Evolutionary conservation across 768 basidiomycete genomes (phyloP).

Genomic region (Lactarius trivialis): DNA sequence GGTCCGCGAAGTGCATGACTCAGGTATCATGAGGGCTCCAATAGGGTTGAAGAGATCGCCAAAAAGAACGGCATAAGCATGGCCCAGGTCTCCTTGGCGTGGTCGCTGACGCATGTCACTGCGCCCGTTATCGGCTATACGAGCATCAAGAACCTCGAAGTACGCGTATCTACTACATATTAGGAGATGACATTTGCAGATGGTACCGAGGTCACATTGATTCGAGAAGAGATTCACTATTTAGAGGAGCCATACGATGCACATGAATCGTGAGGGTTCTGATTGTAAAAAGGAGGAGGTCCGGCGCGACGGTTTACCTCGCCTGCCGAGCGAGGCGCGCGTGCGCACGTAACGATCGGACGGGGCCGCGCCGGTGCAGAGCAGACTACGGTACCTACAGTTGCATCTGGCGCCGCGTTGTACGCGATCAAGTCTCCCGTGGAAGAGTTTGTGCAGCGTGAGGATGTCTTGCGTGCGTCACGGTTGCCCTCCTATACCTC

Average conservation of each 20-base stretch:
- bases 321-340: no score
- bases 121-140: slow-evolving; percentile 19
- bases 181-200: not conserved
- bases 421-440: no score
- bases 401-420: no score
- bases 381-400: no score
- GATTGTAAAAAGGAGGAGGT: not conserved
- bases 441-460: no score
- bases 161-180: not conserved
- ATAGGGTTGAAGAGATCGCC: slow-evolving; percentile 37
- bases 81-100: slow-evolving; percentile 40
- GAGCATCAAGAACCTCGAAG: slow-evolving; percentile 15
- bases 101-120: slow-evolving; percentile 14
- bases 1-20: not conserved
- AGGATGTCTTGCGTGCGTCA: no score
- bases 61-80: slow-evolving; percentile 35
- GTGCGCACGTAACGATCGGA: no score
- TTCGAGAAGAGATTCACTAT: slow-evolving; percentile 14
- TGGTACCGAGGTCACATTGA: slow-evolving; percentile 11
- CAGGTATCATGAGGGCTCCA: not conserved
- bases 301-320: no score
- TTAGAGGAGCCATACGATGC: slow-evolving; percentile 20
- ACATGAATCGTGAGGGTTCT: not conserved
- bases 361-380: no score
- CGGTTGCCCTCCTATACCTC: no score